Percentiles rank a stretch among this genome's conserved stretches.
Conservation (phyloP, 2,329 filamentous ascomycete species). For the Metarhizium rileyi region DNA sequence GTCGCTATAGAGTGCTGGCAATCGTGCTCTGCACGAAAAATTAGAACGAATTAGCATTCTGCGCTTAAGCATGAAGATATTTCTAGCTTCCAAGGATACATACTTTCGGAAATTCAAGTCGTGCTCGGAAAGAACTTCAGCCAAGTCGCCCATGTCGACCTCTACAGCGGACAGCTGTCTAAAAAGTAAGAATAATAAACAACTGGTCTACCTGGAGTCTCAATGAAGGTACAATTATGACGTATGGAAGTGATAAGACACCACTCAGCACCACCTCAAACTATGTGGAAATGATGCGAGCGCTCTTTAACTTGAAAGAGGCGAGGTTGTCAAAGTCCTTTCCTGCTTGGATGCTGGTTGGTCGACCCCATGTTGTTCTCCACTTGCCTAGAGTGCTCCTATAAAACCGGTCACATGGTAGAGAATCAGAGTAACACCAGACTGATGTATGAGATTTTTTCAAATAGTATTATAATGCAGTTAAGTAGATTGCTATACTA, state of each 20-base stretch:
- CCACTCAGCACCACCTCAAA: not conserved
- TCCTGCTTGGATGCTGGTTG: not conserved
- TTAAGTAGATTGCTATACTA: no score
- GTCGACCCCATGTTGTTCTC: not conserved
- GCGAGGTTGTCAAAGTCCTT: not conserved
- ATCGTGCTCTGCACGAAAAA: conserved; percentile 50
- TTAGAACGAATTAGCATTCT: not conserved
- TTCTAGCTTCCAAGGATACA: not conserved
- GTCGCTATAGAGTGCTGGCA: conserved; percentile 83
- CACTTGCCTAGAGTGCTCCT: no score
- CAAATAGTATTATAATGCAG: no score
- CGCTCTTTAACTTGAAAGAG: not conserved
- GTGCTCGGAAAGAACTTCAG: conserved; percentile 53
- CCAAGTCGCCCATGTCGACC: conserved; percentile 51
- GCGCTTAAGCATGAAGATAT: not conserved
- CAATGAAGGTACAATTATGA: not conserved
- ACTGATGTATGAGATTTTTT: no score
- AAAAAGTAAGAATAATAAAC: not conserved
- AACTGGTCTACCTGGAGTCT: not conserved
- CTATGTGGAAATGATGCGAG: not conserved
- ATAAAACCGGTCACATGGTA: no score
- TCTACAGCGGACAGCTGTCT: not conserved
- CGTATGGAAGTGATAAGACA: not conserved
- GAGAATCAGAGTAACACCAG: no score
- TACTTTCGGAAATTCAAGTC: conserved; percentile 54